Base-by-base conservation (phyloP, 352 stramenopile species). In the Globisporangium nodosum region DNA sequence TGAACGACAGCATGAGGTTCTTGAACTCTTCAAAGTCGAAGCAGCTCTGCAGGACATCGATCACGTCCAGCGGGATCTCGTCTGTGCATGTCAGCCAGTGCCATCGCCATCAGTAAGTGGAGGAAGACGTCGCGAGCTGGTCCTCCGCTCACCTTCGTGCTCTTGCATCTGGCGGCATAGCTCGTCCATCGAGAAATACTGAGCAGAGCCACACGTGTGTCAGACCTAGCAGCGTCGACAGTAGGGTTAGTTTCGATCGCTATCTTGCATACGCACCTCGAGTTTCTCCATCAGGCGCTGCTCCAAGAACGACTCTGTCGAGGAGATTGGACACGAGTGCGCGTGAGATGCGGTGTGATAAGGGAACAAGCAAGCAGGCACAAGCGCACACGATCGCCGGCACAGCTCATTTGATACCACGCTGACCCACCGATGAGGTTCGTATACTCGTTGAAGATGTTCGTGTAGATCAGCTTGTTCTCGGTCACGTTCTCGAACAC, bases 1-100 rank as follows among this genome's bases (percentile, higher is more conserved):
- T 94, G 66, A 85, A 92, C 27, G 81, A 92, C 18, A 94, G 67
- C 82, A 94, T 92, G 27, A 94, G 76, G 45, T 63, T 84, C 71
- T 92, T 92, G 65, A 94, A 94, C 53, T 94, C 85, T 61, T 94
- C 85, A 71, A 94, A 94, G 56, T 91, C 78, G 16, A 78, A 87
- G 66, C 74, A 90, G 63, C 82, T 92, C 61, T 90, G 59, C 20
- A 94, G 64, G 21, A 92, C 76, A 60, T 92, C 85, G 56, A 90
- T 85, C 33, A 92, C 83, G 59, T 91, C 85, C 6, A 80, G 56
- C 2, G 81, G 73, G 52, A 94, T 91, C 50, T 92, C 79, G 31
- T 92, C 83, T 85, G 18, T 31, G n/a, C 20, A 8, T 9, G 31
- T 9, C 31, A 9, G 5, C 8, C 31, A 35, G 8, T 11, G 31